Percentiles rank a stretch among this genome's conserved stretches.
phyloP scores from a whole-genome alignment of 164 flowering plant species.

The Berberis vulgaris region DNA sequence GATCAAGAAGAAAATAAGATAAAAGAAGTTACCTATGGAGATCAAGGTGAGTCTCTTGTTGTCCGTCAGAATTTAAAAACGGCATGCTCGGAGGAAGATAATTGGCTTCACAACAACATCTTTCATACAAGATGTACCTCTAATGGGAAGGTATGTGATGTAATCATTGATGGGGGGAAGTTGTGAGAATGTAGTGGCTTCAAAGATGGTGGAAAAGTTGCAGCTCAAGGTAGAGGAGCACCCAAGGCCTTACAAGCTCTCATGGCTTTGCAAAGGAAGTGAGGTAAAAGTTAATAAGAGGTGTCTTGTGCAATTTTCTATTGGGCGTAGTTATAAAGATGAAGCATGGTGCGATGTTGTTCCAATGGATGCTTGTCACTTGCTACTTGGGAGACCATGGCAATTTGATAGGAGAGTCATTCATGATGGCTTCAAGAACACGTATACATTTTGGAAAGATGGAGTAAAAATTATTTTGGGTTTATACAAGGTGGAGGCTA shows the following conservation, averaged over 20 bases:
- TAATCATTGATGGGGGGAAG: constrained; percentile 10
- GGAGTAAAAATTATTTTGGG: background rate
- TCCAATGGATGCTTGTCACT: constrained; percentile 3
- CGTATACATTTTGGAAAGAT: background rate
- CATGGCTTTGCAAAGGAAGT: constrained; percentile 12
- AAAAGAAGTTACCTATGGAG: no score
- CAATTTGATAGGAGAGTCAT: background rate
- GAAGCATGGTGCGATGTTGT: constrained; percentile 1
- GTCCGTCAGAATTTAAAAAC: no score
- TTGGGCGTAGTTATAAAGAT: constrained; percentile 2
- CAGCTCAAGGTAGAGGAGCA: background rate
- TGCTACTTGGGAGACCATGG: background rate
- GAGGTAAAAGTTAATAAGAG: background rate
- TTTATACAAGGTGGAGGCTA: background rate
- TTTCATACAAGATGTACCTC: no score
- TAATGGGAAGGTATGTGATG: background rate
- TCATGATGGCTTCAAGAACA: constrained; percentile 2
- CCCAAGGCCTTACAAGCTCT: constrained; percentile 8
- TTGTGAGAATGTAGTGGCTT: constrained; percentile 9
- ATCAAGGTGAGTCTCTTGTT: no score
- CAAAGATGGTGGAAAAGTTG: constrained; percentile 6
- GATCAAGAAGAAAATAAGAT: no score
- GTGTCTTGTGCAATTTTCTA: constrained; percentile 4
- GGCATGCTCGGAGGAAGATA: no score
- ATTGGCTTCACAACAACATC: no score